Base-by-base conservation (phyloP, 768 basidiomycete species). In the Tylopilus sp. region DNA sequence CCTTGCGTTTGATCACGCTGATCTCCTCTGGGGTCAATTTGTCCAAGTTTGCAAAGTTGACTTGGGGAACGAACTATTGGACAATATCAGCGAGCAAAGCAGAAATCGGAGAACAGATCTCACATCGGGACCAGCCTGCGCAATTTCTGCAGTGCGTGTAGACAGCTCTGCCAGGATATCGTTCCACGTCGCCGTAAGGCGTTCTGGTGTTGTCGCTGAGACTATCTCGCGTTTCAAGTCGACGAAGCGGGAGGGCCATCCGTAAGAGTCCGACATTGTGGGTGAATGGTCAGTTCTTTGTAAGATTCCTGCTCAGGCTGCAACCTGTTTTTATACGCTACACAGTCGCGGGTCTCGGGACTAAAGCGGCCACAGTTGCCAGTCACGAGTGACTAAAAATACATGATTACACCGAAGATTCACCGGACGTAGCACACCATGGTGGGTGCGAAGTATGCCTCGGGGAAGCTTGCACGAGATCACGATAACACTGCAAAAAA, bases 211-310 rank as follows among this genome's bases (percentile, higher is more conserved):
- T 55, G 79, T 78, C 3, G 71, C 69, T 0, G 64, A 66, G 1
- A 78, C 80, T 42, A 88, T 80, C 53, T 80, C 71, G 41, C 71
- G 71, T 67, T 88, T 87, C 55, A 86, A 51, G 40, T 83, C 77
- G 6, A 68, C 62, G 57, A 85, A 84, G 39, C 77, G 82, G 35
- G 75, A 26, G 11, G 63, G 61, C 58, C 57, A 62, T 26, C 31
- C 40, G 22, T 47, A 43, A 8, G 22, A 39, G 31, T 55, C 31
- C 6, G 54, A 42, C 61, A 68, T 61, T 33, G 17, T 46, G 50
- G 40, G 22, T 7, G 25, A 13, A 26, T 15, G n/a, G 39, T 41
- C 41, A 41, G 42, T 35, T 40, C 12, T 28, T 8, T 50, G 35
- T 12, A 7, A 10, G 39, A 55, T 9, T 8, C 7, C 15, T 20